A percentile compares a stretch with the other conserved stretches of the same genome.
Evolutionary conservation across 2,329 filamentous ascomycete genomes (phyloP).

Genomic region (Fusarium keratoplasticum): DNA sequence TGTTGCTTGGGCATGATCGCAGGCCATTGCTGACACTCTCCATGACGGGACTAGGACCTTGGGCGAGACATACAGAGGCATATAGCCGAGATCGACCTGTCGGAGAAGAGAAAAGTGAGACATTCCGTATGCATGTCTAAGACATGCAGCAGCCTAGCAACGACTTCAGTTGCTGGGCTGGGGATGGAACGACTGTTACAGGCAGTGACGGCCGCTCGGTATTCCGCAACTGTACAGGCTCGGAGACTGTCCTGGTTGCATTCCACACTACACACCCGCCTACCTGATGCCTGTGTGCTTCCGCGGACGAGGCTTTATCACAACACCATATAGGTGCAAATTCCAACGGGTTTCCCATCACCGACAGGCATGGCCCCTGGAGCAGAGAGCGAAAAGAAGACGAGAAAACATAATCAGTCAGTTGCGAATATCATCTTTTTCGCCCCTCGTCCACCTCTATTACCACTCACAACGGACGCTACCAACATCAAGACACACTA

Average conservation of each 20-base stretch:
- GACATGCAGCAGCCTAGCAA: slow-evolving; percentile 48
- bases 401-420: slow-evolving; percentile 31
- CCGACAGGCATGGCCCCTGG: slow-evolving; percentile 27
- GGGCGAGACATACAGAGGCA: slow-evolving; percentile 34
- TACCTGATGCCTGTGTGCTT: slow-evolving; percentile 3
- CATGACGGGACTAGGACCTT: slow-evolving; percentile 21
- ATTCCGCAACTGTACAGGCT: neutral
- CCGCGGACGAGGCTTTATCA: slow-evolving; percentile 10
- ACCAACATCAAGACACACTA: slow-evolving; percentile 19
- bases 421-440: slow-evolving; percentile 14
- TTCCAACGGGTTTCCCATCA: slow-evolving; percentile 18
- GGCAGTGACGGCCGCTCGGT: slow-evolving; percentile 7
- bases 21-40: slow-evolving; percentile 23
- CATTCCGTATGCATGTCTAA: slow-evolving; percentile 50
- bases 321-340: slow-evolving; percentile 6
- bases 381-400: slow-evolving; percentile 5
- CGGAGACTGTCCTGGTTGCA: neutral
- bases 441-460: slow-evolving; percentile 17
- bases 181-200: slow-evolving; percentile 24
- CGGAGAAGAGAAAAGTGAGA: slow-evolving; percentile 51
- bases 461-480: slow-evolving; percentile 18
- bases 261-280: slow-evolving; percentile 18
- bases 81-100: slow-evolving; percentile 49
- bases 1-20: neutral
- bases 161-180: slow-evolving; percentile 39